These are phyloP conservation scores for Dysphania ambrosioides DNA, from an alignment of 148 eudicot genomes.

Conservation along the genomic window DNA sequence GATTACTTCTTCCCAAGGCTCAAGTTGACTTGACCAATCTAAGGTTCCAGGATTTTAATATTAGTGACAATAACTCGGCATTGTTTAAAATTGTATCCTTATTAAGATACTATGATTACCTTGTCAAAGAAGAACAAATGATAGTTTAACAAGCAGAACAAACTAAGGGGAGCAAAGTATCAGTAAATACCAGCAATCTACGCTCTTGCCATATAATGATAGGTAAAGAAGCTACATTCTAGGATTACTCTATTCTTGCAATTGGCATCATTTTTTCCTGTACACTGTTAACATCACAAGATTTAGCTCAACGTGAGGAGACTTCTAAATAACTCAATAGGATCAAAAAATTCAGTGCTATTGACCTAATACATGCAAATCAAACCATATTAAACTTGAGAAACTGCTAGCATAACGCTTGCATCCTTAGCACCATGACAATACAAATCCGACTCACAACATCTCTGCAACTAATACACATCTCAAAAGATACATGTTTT, in stretches of 20 bases:
- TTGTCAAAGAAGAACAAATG: too few relatives aligned
- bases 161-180: background rate
- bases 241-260: background rate
- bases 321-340: slow-evolving; percentile 48
- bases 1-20: too few relatives aligned
- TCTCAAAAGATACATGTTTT: background rate
- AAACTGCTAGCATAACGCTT: background rate
- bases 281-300: background rate
- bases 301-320: slow-evolving; percentile 48
- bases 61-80: too few relatives aligned
- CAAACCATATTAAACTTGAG: background rate
- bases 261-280: background rate
- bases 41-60: too few relatives aligned
- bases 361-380: background rate
- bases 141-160: background rate
- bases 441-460: background rate
- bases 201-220: background rate
- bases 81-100: too few relatives aligned
- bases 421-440: background rate
- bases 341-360: slow-evolving; percentile 28
- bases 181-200: background rate
- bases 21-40: too few relatives aligned
- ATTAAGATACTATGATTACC: too few relatives aligned
- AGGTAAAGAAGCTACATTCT: background rate
- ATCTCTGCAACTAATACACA: background rate